phyloP scores from a whole-genome alignment of 306 rosid genomes.

The Cotoneaster glaucophyllus region DNA sequence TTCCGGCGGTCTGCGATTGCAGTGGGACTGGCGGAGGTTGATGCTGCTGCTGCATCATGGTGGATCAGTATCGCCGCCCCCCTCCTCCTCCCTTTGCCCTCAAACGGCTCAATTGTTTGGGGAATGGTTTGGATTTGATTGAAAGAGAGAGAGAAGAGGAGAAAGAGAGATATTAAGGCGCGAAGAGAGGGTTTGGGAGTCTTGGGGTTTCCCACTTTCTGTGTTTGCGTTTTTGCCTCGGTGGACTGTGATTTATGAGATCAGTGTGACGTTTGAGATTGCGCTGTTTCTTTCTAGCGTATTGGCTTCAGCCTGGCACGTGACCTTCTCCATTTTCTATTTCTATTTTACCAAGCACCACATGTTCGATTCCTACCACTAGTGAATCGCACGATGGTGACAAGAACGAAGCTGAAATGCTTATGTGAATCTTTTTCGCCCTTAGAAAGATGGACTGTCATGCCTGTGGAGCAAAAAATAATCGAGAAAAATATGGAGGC shows the following conservation, averaged over 20 bases:
- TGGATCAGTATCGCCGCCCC: constrained; percentile 1
- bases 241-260: background rate
- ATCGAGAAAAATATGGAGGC: too few relatives aligned
- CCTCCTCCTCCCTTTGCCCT: background rate
- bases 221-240: background rate
- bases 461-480: too few relatives aligned
- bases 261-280: constrained; percentile 5
- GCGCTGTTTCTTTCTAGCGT: background rate
- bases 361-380: fast-evolving
- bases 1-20: constrained; percentile 9
- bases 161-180: constrained; percentile 6
- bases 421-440: too few relatives aligned
- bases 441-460: too few relatives aligned
- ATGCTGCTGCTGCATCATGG: constrained; percentile 16
- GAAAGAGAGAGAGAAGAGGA: background rate
- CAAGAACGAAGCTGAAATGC: too few relatives aligned
- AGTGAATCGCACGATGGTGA: too few relatives aligned
- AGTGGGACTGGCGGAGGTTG: constrained; percentile 34
- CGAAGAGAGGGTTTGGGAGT: constrained; percentile 13
- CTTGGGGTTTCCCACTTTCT: constrained; percentile 8
- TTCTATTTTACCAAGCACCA: background rate
- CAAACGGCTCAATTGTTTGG: background rate
- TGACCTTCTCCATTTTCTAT: background rate
- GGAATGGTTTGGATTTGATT: background rate
- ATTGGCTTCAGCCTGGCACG: background rate